phyloP scores from a whole-genome alignment of 345 rosid species.

The Hirschfeldia incana region DNA sequence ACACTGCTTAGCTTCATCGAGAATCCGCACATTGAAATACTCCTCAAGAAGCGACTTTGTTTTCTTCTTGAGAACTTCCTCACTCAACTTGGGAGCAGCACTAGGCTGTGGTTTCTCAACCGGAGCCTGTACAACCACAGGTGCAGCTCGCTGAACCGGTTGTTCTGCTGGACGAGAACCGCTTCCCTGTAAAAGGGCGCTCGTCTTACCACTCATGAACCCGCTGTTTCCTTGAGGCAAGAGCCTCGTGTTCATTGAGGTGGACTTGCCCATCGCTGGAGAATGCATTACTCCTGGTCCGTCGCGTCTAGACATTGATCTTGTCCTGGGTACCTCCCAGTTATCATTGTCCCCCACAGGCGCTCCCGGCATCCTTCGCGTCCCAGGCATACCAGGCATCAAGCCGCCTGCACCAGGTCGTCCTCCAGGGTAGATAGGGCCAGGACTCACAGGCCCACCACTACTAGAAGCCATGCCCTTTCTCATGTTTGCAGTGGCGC shows the following conservation, averaged over 20 bases:
- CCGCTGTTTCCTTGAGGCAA: constrained; percentile 85
- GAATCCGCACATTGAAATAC: constrained; percentile 50
- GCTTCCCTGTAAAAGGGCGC: constrained; percentile 75
- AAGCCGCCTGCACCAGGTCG: constrained; percentile 91
- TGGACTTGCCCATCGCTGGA: constrained; percentile 46
- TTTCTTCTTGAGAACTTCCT: constrained; percentile 50
- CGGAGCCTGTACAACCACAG: constrained; percentile 22
- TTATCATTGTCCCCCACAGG: constrained; percentile 81
- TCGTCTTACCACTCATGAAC: constrained; percentile 63
- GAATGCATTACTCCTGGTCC: constrained; percentile 44
- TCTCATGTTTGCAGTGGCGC: constrained; percentile 78
- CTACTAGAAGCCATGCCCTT: constrained; percentile 56
- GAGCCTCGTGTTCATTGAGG: constrained; percentile 59
- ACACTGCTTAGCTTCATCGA: constrained; percentile 67
- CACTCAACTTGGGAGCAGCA: constrained; percentile 39
- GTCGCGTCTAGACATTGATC: constrained; percentile 80
- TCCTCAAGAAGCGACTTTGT: constrained; percentile 64
- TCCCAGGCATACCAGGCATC: constrained; percentile 99
- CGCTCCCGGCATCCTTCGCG: constrained; percentile 93
- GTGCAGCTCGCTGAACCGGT: constrained; percentile 37
- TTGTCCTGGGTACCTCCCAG: constrained; percentile 73
- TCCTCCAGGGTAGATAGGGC: constrained; percentile 60
- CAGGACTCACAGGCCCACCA: constrained; percentile 48
- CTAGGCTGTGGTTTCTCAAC: constrained; percentile 39
- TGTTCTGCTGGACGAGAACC: constrained; percentile 36